Base-by-base conservation (phyloP, 768 basidiomycete genomes). In the Naganishia antarctica region DNA sequence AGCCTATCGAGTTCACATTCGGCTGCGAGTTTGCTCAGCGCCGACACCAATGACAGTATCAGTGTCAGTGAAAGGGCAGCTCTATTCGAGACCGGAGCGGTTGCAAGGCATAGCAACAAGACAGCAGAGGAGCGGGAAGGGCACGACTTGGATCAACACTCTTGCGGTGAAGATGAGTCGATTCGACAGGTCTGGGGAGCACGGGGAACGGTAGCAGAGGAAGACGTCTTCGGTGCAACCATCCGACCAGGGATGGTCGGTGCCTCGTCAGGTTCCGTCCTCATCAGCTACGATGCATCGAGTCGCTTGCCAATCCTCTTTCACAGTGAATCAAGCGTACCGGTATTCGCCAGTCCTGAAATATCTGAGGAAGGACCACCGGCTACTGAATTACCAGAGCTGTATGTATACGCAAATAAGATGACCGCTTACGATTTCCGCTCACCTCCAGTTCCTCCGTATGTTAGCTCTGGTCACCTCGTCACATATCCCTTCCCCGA, bases 101-200 rank as follows among this genome's bases (percentile, higher is more conserved):
- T 57, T 2, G 53, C 34, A 25, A 26, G 53, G 3, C 5, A 2
- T 13, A 34, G 15, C 7, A 34, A 26, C 13, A 57, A 25, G 37
- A 57, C 18, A 1, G 53, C 37, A 26, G 37, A 25, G 23, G 34
- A 57, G 53, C 34, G 53, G 12, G 53, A 57, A 25, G 53, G 53
- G 16, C 32, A 34, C 1, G 53, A 40, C 2, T 29, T 57, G 1
- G 37, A 57, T 25, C 32, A 16, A 18, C 6, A 7, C 13, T 5
- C n/a, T 12, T n/a, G 12, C 6, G 23, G 40, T 40, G 34, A 18
- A 4, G 1, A n/a, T 23, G 18, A 23, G 5, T 23, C 53, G 34
- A 18, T 13, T 16, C 9, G 26, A 21, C 31, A 23, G 23, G 3
- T 32, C 6, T 9, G 21, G 21, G 2, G 21, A 11, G 13, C 53